These are phyloP conservation scores for Auricularia cornea DNA, from an alignment of 768 basidiomycete genomes.

Conservation along the genomic window DNA sequence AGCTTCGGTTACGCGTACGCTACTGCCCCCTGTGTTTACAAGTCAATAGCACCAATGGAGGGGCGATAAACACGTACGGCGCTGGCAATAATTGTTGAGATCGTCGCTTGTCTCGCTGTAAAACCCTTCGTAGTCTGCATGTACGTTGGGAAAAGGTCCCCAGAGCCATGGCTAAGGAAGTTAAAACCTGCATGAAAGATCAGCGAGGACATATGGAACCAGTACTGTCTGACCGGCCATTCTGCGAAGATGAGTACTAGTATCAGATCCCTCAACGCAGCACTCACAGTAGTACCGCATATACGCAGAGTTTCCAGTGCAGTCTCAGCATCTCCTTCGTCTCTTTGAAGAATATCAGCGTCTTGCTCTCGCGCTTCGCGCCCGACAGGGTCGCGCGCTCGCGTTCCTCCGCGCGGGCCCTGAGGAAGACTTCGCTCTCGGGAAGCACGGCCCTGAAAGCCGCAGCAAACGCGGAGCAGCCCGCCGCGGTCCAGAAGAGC, in stretches of 20 bases:
- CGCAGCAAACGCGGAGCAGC: constrained; percentile 64
- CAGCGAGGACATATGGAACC: too few relatives aligned
- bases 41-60: background rate
- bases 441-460: constrained; percentile 57
- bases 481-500: constrained; percentile 74
- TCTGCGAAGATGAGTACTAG: background rate
- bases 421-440: constrained; percentile 68
- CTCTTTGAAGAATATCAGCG: constrained; percentile 63
- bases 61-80: constrained; percentile 32
- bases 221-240: background rate
- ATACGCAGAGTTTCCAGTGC: constrained; percentile 80
- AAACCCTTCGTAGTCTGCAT: constrained; percentile 57
- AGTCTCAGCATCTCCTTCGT: constrained; percentile 64
- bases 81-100: constrained; percentile 77
- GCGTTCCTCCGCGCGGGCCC: constrained; percentile 39
- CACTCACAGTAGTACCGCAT: constrained; percentile 69
- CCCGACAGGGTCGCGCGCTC: constrained; percentile 31
- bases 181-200: constrained; percentile 71
- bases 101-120: constrained; percentile 46
- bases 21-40: constrained; percentile 32
- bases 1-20: constrained; percentile 25
- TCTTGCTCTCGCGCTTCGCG: constrained; percentile 34
- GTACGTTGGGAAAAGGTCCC: constrained; percentile 76
- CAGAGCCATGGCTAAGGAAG: constrained; percentile 24
- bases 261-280: background rate